Conservation (phyloP, 2,329 filamentous ascomycete species). For the Fusarium torulosum region DNA sequence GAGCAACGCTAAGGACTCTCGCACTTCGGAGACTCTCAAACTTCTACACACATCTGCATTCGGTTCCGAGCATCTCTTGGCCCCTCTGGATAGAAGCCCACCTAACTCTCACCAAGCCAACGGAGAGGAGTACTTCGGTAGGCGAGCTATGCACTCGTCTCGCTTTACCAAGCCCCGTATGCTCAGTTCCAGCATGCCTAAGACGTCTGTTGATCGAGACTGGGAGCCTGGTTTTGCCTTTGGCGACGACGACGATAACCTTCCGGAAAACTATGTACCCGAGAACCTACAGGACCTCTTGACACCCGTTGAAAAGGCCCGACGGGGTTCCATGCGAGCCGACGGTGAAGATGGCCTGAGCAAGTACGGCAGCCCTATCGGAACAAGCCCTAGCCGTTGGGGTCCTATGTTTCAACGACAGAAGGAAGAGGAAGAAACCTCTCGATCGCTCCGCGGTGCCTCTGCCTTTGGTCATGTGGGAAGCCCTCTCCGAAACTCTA, state of each 20-base stretch:
- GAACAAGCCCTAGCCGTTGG: constrained; percentile 72
- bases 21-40: constrained; percentile 74
- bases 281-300: constrained; percentile 75
- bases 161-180: constrained; percentile 75
- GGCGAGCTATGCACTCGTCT: constrained; percentile 79
- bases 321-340: constrained; percentile 69
- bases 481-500: constrained; percentile 73
- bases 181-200: constrained; percentile 77
- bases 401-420: constrained; percentile 71
- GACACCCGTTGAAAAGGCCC: constrained; percentile 75
- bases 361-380: constrained; percentile 72
- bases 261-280: constrained; percentile 74
- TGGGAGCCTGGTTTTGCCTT: constrained; percentile 80
- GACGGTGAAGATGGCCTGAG: constrained; percentile 66
- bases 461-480: constrained; percentile 76
- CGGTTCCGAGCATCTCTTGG: constrained; percentile 73
- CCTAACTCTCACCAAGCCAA: constrained; percentile 65
- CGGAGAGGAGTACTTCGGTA: constrained; percentile 73
- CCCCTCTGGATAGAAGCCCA: constrained; percentile 61
- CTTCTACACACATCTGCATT: constrained; percentile 76
- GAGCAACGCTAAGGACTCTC: constrained; percentile 69
- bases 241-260: constrained; percentile 76
- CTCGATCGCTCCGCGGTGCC: constrained; percentile 53
- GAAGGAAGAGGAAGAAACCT: constrained; percentile 67
- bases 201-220: constrained; percentile 72